Evolutionary conservation across 352 stramenopile species (phyloP).

Genomic region (Peronospora destructor): DNA sequence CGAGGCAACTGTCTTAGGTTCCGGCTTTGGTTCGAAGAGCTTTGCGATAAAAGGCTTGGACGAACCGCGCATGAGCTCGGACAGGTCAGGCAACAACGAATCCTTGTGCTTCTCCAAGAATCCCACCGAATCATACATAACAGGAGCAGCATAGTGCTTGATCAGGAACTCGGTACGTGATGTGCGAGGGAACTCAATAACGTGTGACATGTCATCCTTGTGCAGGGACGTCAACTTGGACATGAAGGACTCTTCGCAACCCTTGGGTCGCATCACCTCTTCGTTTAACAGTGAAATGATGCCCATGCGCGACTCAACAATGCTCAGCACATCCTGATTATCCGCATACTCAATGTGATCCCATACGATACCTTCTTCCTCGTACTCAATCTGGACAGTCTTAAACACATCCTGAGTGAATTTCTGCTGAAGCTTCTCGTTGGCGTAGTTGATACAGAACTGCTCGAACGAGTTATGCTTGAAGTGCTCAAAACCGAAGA

Average conservation of each 20-base stretch:
- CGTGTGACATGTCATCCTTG: constrained; percentile 78
- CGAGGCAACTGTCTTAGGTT: constrained; percentile 30
- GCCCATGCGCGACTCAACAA: constrained; percentile 85
- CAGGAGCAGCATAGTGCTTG: constrained; percentile 91
- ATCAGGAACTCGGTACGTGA: constrained; percentile 90
- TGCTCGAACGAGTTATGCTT: constrained; percentile 93
- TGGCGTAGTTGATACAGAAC: constrained; percentile 90
- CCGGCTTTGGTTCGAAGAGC: constrained; percentile 66
- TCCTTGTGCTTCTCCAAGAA: constrained; percentile 97
- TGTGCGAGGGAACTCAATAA: constrained; percentile 79
- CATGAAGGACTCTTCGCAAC: constrained; percentile 80
- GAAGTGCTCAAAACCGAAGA: constrained; percentile 99
- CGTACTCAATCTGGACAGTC: constrained; percentile 93
- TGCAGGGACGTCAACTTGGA: constrained; percentile 77
- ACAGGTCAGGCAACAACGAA: constrained; percentile 90
- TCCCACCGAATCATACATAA: constrained; percentile 89
- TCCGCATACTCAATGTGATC: constrained; percentile 88
- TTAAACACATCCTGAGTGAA: constrained; percentile 89
- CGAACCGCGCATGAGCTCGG: constrained; percentile 77
- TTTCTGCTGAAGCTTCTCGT: constrained; percentile 91
- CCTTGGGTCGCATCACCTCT: constrained; percentile 85
- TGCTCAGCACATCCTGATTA: constrained; percentile 83
- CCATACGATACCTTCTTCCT: constrained; percentile 90
- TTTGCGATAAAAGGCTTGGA: constrained; percentile 63
- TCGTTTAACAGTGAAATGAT: constrained; percentile 89